These are phyloP conservation scores for Thermothelomyces thermophilus DNA, from an alignment of 2,329 filamentous ascomycete species.

Conservation along the genomic window DNA sequence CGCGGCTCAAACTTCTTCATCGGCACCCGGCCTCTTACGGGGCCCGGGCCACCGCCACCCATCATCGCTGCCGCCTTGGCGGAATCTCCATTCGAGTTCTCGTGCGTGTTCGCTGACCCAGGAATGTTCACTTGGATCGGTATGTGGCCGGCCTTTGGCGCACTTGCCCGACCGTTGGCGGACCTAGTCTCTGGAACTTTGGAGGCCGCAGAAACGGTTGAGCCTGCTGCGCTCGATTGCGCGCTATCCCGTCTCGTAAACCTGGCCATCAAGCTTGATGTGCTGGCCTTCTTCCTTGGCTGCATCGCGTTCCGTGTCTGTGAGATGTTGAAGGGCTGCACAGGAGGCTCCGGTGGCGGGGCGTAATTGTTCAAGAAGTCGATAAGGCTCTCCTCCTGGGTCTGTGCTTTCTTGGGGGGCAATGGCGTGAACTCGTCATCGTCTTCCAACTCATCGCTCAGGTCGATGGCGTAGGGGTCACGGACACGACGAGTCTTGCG, in stretches of 20 bases:
- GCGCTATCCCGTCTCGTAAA: conserved; percentile 40
- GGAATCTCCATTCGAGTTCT: conserved; percentile 9
- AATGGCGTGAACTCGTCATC: conserved; percentile 37
- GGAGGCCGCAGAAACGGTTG: conserved; percentile 24
- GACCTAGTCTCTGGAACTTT: conserved; percentile 29
- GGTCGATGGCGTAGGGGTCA: conserved; percentile 91
- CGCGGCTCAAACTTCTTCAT: conserved; percentile 55
- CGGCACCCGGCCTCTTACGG: conserved; percentile 34
- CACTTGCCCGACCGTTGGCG: conserved; percentile 35
- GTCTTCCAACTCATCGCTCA: conserved; percentile 57
- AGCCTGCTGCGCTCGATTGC: conserved; percentile 26
- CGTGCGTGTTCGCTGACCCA: conserved; percentile 38
- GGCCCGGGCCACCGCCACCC: not conserved
- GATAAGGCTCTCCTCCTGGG: conserved; percentile 60
- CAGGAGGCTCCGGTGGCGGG: conserved; percentile 50
- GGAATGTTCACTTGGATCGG: conserved; percentile 49
- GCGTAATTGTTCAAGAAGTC: conserved; percentile 67
- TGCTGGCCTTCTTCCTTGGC: conserved; percentile 59
- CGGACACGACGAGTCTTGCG: conserved; percentile 71
- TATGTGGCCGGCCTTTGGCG: conserved; percentile 37
- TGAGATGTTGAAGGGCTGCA: conserved; percentile 31
- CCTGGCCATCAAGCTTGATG: conserved; percentile 55
- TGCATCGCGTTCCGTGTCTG: conserved; percentile 29
- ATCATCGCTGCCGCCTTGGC: conserved; percentile 12
- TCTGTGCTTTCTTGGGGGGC: conserved; percentile 32